Evolutionary conservation across 768 basidiomycete genomes (phyloP).

Genomic region (Hydnomerulius pinastri): DNA sequence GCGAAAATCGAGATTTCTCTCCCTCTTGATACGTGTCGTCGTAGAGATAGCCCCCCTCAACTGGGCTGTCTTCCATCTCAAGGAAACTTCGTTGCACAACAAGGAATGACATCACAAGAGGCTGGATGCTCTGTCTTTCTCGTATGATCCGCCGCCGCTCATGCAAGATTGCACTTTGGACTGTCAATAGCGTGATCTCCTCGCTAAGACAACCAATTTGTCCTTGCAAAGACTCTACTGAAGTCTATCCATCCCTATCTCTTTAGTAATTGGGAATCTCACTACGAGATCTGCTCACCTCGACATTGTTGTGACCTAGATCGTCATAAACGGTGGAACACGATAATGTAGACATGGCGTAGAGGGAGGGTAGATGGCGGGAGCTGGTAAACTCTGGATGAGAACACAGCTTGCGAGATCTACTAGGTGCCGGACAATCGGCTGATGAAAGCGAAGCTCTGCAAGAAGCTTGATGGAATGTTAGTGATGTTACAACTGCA

Average conservation of each 20-base stretch:
- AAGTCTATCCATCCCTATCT: background rate
- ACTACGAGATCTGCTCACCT: too few relatives aligned
- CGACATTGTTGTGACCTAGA: background rate
- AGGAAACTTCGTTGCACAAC: background rate
- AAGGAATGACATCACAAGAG: conserved; percentile 5
- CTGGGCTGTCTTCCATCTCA: background rate
- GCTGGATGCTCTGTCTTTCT: conserved; percentile 4
- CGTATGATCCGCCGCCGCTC: conserved; percentile 19
- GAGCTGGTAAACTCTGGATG: too few relatives aligned
- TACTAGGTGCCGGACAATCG: too few relatives aligned
- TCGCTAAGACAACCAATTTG: conserved; percentile 2
- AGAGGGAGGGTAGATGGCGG: too few relatives aligned
- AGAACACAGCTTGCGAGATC: too few relatives aligned
- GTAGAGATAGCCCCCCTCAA: background rate
- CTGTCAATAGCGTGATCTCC: conserved; percentile 14
- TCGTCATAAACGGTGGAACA: background rate
- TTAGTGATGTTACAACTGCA: background rate
- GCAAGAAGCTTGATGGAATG: background rate
- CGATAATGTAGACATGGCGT: background rate
- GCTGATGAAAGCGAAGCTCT: background rate
- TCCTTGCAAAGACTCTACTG: background rate
- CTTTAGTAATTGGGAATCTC: too few relatives aligned
- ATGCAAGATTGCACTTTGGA: conserved; percentile 20
- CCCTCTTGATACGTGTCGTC: conserved; percentile 17
- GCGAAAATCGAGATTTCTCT: conserved; percentile 20